Evolutionary conservation across 1,284 basidiomycete species (phyloP).

Genomic region (Ceratobasidium sp.): DNA sequence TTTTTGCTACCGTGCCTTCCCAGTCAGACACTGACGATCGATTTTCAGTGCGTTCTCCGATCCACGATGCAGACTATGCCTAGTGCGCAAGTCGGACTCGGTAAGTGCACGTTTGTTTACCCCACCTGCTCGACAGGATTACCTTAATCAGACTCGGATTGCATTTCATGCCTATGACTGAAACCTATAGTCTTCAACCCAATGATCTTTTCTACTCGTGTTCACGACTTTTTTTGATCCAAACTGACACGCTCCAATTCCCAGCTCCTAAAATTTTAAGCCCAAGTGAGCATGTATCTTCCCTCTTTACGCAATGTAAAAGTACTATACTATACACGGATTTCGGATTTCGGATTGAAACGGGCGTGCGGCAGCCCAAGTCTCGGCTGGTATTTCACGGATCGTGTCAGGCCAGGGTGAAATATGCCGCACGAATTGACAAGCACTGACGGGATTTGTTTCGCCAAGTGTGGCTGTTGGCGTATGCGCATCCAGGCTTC

Average conservation of each 20-base stretch:
- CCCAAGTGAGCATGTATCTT: slow-evolving; percentile 9
- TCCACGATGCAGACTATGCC: neutral
- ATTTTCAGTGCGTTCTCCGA: neutral
- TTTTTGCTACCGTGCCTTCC: neutral
- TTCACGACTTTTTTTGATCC: neutral
- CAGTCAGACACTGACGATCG: slow-evolving; percentile 16
- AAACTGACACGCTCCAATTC: slow-evolving; percentile 35
- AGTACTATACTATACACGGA: slow-evolving; percentile 22
- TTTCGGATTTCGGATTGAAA: neutral
- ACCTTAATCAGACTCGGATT: slow-evolving; percentile 44
- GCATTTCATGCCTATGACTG: slow-evolving; percentile 36
- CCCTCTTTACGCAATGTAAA: neutral
- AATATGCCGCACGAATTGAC: slow-evolving; percentile 3
- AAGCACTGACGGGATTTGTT: neutral
- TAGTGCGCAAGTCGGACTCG: neutral
- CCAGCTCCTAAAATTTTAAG: slow-evolving; percentile 28
- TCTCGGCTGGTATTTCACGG: neutral
- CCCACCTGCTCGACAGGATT: slow-evolving; percentile 35
- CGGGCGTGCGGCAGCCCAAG: neutral
- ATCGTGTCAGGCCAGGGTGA: neutral
- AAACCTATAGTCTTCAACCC: slow-evolving; percentile 38
- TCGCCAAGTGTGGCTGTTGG: neutral
- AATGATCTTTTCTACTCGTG: slow-evolving; percentile 18
- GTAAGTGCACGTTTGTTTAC: slow-evolving; percentile 15
- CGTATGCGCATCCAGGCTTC: slow-evolving; percentile 1